Percentiles rank a stretch among this genome's conserved stretches.
Evolutionary conservation across 176 grass and related monocot species (phyloP).

Genomic region (Thinopyrum elongatum): DNA sequence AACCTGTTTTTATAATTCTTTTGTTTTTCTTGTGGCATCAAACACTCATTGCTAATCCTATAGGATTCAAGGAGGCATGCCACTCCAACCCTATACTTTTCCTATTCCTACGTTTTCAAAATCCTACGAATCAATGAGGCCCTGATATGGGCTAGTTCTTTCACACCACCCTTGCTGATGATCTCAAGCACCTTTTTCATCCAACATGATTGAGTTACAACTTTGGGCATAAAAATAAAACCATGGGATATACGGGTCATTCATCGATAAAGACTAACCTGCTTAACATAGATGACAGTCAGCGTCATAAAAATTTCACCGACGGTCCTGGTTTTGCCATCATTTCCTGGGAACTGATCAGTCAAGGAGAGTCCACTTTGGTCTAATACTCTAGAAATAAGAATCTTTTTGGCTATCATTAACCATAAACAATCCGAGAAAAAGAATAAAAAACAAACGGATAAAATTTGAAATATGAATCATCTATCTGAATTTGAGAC

Average conservation of each 20-base stretch:
- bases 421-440: neutral
- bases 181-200: conserved; percentile 74
- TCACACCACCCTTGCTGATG: conserved; percentile 75
- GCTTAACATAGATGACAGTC: conserved; percentile 86
- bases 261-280: conserved; percentile 44
- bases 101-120: no score
- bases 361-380: conserved; percentile 67
- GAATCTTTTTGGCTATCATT: conserved; percentile 13
- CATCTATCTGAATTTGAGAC: neutral
- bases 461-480: neutral
- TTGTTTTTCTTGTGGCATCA: no score
- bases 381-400: conserved; percentile 54
- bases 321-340: conserved; percentile 45
- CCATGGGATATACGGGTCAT: neutral
- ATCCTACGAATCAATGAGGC: no score
- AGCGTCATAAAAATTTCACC: conserved; percentile 92
- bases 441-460: neutral
- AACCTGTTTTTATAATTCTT: no score
- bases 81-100: no score
- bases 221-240: neutral
- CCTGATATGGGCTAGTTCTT: conserved; percentile 84
- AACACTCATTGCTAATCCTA: no score
- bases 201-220: conserved; percentile 7
- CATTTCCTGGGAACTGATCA: conserved; percentile 66
- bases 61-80: no score